Conservation (phyloP, 495 filamentous ascomycete genomes). For the Penicillium psychrofluorescens region DNA sequence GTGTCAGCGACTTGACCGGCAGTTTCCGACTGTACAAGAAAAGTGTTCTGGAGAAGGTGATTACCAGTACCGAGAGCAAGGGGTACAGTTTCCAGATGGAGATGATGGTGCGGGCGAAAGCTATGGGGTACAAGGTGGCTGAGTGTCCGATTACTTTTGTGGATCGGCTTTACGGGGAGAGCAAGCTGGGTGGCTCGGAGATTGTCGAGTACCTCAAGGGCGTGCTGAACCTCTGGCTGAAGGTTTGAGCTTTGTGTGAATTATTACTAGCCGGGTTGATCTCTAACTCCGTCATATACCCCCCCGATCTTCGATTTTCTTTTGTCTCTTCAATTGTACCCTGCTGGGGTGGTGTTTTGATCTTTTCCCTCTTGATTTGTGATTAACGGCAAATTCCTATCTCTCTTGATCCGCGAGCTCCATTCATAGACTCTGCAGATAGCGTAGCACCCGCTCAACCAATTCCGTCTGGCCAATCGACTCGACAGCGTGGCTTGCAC, state of each 20-base stretch:
- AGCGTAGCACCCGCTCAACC: constrained; percentile 45
- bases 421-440: constrained; percentile 42
- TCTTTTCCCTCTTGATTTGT: neutral
- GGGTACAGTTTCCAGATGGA: constrained; percentile 99
- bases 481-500: constrained; percentile 55
- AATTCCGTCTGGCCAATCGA: constrained; percentile 44
- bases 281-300: constrained; percentile 16
- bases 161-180: constrained; percentile 90
- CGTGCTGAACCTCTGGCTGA: constrained; percentile 81
- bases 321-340: constrained; percentile 11
- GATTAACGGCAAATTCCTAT: too few species aligned
- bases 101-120: constrained; percentile 89
- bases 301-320: constrained; percentile 14
- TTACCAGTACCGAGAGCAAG: constrained; percentile 77
- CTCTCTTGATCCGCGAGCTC: too few species aligned
- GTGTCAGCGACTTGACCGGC: constrained; percentile 94
- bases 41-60: constrained; percentile 80
- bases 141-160: constrained; percentile 97
- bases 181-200: constrained; percentile 88
- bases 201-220: constrained; percentile 98
- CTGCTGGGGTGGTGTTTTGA: constrained; percentile 8
- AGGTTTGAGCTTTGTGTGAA: constrained; percentile 46
- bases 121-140: constrained; percentile 80
- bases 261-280: neutral
- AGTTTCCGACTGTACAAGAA: constrained; percentile 94